Conservation (phyloP, 2,329 filamentous ascomycete species). For the Lachnellula cervina region DNA sequence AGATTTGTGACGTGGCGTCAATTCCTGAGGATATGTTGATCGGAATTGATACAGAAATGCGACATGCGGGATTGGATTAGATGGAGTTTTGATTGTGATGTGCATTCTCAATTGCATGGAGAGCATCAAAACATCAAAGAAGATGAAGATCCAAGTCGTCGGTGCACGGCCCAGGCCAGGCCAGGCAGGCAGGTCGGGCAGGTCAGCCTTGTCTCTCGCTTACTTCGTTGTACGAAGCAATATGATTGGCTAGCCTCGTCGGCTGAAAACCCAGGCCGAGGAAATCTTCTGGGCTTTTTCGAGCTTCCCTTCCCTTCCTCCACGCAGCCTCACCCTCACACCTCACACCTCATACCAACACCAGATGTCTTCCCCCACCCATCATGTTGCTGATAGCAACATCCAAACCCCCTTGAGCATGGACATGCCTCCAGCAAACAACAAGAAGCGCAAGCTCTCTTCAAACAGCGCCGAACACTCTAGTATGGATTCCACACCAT, state of each 20-base stretch:
- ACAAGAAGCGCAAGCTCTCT: conserved; percentile 28
- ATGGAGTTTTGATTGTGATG: not conserved
- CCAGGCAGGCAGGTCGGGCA: not conserved
- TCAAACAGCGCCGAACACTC: conserved; percentile 11
- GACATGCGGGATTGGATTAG: not conserved
- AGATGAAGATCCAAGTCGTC: not conserved
- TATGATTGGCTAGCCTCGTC: not conserved
- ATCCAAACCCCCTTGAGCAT: not conserved
- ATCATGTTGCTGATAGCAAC: not conserved
- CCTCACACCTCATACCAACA: not conserved
- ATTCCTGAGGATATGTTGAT: too few relatives aligned
- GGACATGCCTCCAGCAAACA: not conserved
- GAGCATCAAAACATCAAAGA: too few relatives aligned
- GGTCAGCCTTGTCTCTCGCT: not conserved
- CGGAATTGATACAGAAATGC: too few relatives aligned
- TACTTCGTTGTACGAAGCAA: not conserved
- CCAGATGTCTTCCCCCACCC: not conserved
- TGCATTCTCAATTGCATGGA: not conserved
- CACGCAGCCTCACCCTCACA: not conserved
- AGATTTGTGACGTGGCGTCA: not conserved
- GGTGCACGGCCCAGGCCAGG: not conserved
- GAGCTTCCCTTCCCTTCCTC: too few relatives aligned
- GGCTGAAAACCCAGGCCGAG: not conserved
- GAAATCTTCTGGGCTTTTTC: not conserved
- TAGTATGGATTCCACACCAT: conserved; percentile 21